Evolutionary conservation across 805 yeast genomes (phyloP), one percentile per base, ranked within the genome.

Genomic region (Phaffomyces thermotolerans): DNA sequence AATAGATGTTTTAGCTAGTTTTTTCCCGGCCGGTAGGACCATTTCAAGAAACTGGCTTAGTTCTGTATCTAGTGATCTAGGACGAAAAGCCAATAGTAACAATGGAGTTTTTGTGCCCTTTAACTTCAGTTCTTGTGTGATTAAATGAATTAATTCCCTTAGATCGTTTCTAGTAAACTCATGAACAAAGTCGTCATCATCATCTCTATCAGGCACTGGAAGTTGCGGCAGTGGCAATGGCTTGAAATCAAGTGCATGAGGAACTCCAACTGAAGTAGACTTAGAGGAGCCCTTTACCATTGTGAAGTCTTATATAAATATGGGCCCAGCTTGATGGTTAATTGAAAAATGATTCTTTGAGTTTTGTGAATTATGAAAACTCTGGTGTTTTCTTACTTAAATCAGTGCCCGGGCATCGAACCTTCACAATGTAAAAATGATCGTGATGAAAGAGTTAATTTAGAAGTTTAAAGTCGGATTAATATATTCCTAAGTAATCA

Each of bases 61-160:
- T 38, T 75, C 78, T 35, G 68, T 64, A 55, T 83, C 88, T 40
- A 76, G 75, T 43, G 78, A 75, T 47, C 78, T 78, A 1, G 90
- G 83, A 42, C 95, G 65, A 64, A 82, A 86, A 1, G 96, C 93
- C 32, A 89, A 69, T 52, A 88, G 69, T 2, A 89, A 60, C 43
- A 80, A 80, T 7, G 95, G 95, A 0, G 86, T 75, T 53, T 80
- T 77, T 2, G 84, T 66, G 24, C 90, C 93, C 44, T 79, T 71
- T 9, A 67, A 66, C 57, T 88, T 88, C 49, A 89, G 62, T 47
- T 84, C 89, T 6, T 76, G 75, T 0, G 96, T 86, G 36, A 87
- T 76, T 23, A 71, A 55, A 60, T 84, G 93, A 33, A 88, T 73
- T 24, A 83, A 68, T 25, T 76, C 78, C 57, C 81, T 81, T 18